These are phyloP conservation scores for Crithidia bombi DNA, from an alignment of 208 protist species.

Conservation along the genomic window DNA sequence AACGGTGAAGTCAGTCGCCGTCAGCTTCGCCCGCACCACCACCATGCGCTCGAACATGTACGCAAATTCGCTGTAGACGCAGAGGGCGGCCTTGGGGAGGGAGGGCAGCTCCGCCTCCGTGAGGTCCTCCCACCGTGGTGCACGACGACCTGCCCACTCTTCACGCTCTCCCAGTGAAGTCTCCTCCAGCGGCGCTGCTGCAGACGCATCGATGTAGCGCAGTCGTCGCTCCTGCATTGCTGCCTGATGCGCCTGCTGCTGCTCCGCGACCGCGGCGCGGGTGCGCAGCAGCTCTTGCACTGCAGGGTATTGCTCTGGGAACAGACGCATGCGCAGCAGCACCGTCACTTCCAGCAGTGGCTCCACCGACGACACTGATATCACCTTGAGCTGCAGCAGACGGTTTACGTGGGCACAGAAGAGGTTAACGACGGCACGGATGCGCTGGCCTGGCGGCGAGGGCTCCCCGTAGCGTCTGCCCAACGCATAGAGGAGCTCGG, in stretches of 20 bases:
- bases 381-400: constrained; percentile 50
- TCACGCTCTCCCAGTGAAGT: background rate
- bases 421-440: constrained; percentile 43
- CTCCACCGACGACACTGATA: constrained; percentile 27
- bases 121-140: constrained; percentile 26
- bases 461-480: constrained; percentile 44
- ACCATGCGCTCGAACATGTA: constrained; percentile 66
- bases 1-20: constrained; percentile 33
- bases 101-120: constrained; percentile 27
- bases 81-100: constrained; percentile 31
- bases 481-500: constrained; percentile 63
- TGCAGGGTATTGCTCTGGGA: constrained; percentile 37
- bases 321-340: constrained; percentile 65
- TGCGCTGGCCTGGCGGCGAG: constrained; percentile 37
- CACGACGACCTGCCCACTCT: background rate
- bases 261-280: constrained; percentile 16
- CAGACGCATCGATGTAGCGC: background rate
- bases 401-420: constrained; percentile 57
- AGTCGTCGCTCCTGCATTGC: background rate
- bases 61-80: constrained; percentile 71
- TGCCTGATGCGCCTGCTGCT: background rate
- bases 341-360: constrained; percentile 71
- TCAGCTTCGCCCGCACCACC: constrained; percentile 40
- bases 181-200: background rate
- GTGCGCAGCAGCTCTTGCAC: constrained; percentile 45